phyloP scores from a whole-genome alignment of 768 basidiomycete genomes.

The Psilocybe tampanensis region DNA sequence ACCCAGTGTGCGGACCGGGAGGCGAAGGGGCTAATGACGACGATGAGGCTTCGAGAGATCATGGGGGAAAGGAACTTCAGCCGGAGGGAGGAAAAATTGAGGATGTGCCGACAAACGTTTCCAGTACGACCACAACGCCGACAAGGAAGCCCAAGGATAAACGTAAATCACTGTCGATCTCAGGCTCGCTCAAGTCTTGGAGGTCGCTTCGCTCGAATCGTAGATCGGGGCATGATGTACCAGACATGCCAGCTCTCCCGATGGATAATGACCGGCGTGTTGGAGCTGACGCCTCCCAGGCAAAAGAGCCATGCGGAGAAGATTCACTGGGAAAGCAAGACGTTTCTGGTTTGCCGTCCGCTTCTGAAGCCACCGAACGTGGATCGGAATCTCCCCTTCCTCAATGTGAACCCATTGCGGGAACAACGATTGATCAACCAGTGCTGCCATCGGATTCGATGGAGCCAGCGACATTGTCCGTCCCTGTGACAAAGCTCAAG shows the following conservation, averaged over 20 bases:
- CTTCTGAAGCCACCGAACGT: not conserved
- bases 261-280: not conserved
- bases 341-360: not conserved
- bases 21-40: too few relatives aligned
- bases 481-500: not conserved
- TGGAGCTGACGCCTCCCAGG: too few relatives aligned
- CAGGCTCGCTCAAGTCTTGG: not conserved
- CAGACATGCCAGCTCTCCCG: not conserved
- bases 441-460: not conserved
- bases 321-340: not conserved
- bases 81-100: too few relatives aligned
- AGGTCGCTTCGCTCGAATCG: not conserved
- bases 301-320: too few relatives aligned
- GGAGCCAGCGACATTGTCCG: not conserved
- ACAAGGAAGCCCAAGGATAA: not conserved
- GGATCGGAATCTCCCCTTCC: not conserved
- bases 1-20: too few relatives aligned
- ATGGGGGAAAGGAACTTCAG: too few relatives aligned
- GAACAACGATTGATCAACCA: not conserved
- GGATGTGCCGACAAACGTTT: not conserved
- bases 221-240: not conserved
- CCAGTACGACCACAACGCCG: not conserved
- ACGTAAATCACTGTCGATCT: not conserved
- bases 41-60: too few relatives aligned
- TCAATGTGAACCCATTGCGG: not conserved